Evolutionary conservation across 305 asterid species (phyloP).

Genomic region (Ajuga reptans): DNA sequence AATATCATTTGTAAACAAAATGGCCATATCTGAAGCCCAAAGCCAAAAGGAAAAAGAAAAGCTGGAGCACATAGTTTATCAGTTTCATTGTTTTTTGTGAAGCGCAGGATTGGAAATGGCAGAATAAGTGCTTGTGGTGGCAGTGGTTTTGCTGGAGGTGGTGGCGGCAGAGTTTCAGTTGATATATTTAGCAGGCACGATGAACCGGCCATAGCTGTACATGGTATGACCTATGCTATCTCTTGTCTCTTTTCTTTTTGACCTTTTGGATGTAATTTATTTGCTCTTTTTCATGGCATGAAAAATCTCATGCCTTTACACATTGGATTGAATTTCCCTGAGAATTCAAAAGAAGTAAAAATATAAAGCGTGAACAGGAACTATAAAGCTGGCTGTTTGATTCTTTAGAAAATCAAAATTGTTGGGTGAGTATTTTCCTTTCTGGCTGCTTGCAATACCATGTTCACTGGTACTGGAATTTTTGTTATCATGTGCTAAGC

Average conservation of each 20-base stretch:
- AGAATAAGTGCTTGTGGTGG: conserved; percentile 74
- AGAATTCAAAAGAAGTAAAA: neutral
- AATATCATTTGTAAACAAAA: neutral
- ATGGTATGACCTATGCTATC: conserved; percentile 39
- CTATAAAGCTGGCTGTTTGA: neutral
- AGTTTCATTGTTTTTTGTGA: conserved; percentile 8
- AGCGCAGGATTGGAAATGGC: conserved; percentile 70
- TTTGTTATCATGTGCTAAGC: neutral
- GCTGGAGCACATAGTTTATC: conserved; percentile 9
- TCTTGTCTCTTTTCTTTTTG: neutral
- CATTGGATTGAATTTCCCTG: neutral
- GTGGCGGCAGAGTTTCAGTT: conserved; percentile 79
- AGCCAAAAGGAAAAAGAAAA: neutral
- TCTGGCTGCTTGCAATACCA: neutral
- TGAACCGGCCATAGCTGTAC: conserved; percentile 47
- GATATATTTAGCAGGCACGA: conserved; percentile 74
- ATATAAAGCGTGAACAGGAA: neutral
- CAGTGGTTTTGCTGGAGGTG: conserved; percentile 78
- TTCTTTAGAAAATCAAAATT: neutral
- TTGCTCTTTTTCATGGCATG: neutral
- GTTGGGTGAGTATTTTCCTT: neutral
- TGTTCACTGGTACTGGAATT: neutral
- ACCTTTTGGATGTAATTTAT: neutral
- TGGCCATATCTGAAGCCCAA: neutral
- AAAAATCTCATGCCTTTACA: conserved; percentile 7